A percentile compares a stretch with the other conserved stretches of the same genome.
Conservation (phyloP, 257 asterid genomes). For the Rhazya stricta region DNA sequence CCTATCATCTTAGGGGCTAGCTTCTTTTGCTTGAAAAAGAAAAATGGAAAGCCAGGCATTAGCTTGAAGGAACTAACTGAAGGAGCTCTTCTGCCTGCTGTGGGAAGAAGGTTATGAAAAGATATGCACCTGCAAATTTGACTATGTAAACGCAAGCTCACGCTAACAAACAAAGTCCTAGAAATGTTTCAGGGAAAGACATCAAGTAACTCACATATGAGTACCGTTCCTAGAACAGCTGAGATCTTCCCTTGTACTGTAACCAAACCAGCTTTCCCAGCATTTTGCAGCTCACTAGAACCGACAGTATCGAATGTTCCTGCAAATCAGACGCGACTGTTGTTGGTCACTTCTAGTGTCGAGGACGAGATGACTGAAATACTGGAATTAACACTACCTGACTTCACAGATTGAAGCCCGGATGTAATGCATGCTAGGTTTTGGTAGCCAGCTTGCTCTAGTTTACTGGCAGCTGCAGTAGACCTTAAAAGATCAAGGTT, state of each 20-base stretch:
- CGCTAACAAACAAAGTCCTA: neutral
- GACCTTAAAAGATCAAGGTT: conserved; percentile 43
- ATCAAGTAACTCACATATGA: conserved; percentile 55
- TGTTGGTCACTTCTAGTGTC: too few relatives aligned
- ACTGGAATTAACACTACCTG: conserved; percentile 41
- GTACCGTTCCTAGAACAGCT: conserved; percentile 83
- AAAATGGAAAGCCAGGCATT: conserved; percentile 17
- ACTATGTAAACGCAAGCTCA: conserved; percentile 1
- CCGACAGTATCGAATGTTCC: conserved; percentile 83
- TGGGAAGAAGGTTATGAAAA: conserved; percentile 83
- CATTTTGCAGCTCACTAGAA: conserved; percentile 81
- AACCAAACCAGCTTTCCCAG: conserved; percentile 92
- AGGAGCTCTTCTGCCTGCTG: conserved; percentile 85
- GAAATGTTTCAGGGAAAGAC: neutral
- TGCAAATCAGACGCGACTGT: conserved; percentile 19
- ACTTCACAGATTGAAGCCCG: conserved; percentile 76
- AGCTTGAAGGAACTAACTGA: conserved; percentile 49
- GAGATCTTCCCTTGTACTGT: conserved; percentile 84
- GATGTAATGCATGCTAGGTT: conserved; percentile 79
- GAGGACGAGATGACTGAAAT: neutral
- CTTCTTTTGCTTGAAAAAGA: neutral
- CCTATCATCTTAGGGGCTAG: neutral
- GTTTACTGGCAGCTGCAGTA: conserved; percentile 64
- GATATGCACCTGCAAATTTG: conserved; percentile 58
- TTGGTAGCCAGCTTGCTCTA: conserved; percentile 69